phyloP scores from a whole-genome alignment of 345 rosid species.

The Mangifera indica region DNA sequence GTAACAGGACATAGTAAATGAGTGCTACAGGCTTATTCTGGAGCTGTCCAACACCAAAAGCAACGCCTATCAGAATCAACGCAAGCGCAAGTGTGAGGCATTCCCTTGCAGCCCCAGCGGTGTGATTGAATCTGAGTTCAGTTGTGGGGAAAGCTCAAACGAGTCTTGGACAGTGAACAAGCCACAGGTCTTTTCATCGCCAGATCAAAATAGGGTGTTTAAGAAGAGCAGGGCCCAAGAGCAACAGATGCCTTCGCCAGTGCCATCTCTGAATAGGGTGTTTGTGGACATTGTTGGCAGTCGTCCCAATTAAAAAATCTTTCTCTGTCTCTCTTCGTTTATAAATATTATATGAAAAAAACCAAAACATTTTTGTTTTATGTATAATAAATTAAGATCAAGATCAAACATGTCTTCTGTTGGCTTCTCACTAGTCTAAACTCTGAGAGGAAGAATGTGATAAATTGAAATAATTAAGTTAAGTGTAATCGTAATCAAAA shows the following conservation, averaged over 20 bases:
- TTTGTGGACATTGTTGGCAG: slow-evolving; percentile 39
- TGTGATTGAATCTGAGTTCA: slow-evolving; percentile 55
- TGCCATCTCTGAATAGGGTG: slow-evolving; percentile 35
- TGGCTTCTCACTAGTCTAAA: background rate
- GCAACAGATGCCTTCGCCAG: slow-evolving; percentile 18
- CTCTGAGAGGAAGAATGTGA: background rate
- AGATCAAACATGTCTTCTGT: background rate
- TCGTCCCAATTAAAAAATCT: slow-evolving; percentile 32
- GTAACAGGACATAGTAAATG: slow-evolving; percentile 57
- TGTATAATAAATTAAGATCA: background rate
- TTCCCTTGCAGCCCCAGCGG: slow-evolving; percentile 61
- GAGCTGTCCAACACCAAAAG: slow-evolving; percentile 31
- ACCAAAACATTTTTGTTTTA: slow-evolving; percentile 20
- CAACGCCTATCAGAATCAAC: slow-evolving; percentile 13
- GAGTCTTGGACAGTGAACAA: slow-evolving; percentile 46
- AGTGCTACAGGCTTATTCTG: slow-evolving; percentile 51
- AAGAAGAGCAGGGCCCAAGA: slow-evolving; percentile 55
- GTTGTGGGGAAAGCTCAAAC: slow-evolving; percentile 48
- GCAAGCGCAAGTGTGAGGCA: slow-evolving; percentile 58
- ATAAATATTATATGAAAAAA: slow-evolving; percentile 21
- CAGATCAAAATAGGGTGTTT: slow-evolving; percentile 28
- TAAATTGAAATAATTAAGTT: background rate
- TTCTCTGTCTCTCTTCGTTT: slow-evolving; percentile 6
- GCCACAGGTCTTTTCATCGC: slow-evolving; percentile 18
- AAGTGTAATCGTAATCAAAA: background rate